Conservation (phyloP, 805 yeast species). For the Zygosaccharomyces siamensis region DNA sequence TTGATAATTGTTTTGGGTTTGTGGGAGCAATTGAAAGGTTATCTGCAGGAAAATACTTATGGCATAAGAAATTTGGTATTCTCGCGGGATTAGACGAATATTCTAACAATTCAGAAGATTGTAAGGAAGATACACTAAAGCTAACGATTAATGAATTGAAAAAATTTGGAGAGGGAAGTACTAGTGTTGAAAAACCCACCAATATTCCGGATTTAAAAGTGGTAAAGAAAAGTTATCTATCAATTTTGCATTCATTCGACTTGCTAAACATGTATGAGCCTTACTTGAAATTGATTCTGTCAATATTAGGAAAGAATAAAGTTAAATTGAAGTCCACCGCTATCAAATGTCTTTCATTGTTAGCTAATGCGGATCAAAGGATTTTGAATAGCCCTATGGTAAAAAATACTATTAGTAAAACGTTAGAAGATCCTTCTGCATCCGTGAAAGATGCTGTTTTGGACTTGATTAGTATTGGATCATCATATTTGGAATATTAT, state of each 20-base stretch:
- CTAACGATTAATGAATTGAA: conserved; percentile 5
- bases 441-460: conserved; percentile 72
- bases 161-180: not conserved
- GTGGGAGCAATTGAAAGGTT: not conserved
- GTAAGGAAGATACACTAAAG: not conserved
- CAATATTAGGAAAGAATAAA: conserved; percentile 45
- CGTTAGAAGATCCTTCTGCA: conserved; percentile 58
- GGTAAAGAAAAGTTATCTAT: conserved; percentile 16
- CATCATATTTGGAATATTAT: conserved; percentile 41
- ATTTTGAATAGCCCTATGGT: conserved; percentile 49
- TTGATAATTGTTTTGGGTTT: conserved; percentile 11
- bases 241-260: conserved; percentile 24
- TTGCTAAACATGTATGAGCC: conserved; percentile 43
- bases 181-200: not conserved
- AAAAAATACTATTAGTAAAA: conserved; percentile 46
- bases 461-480: conserved; percentile 50
- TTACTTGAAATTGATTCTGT: conserved; percentile 47
- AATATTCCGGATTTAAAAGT: not conserved
- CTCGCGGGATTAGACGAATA: conserved; percentile 17
- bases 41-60: conserved; percentile 15
- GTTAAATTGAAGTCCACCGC: conserved; percentile 58
- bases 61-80: conserved; percentile 16
- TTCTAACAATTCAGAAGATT: conserved; percentile 12
- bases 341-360: conserved; percentile 52
- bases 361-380: conserved; percentile 49